Evolutionary conservation across 2,329 filamentous ascomycete species (phyloP).

Genomic region (Metarhizium guizhouense): DNA sequence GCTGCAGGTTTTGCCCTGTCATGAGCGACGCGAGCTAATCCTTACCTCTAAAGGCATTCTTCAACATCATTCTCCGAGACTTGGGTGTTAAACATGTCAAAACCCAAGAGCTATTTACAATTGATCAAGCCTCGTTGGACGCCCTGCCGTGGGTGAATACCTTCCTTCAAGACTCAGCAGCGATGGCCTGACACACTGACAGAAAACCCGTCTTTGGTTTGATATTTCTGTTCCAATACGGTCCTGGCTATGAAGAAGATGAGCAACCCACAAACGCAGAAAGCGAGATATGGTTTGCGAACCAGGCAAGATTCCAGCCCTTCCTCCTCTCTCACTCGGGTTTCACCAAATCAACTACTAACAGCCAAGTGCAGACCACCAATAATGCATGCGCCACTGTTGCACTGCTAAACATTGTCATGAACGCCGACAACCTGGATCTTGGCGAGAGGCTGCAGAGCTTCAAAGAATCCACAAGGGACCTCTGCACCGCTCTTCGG

Average conservation of each 20-base stretch:
- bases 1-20: neutral
- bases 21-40: neutral
- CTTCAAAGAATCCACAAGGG: slow-evolving; percentile 65
- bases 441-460: slow-evolving; percentile 60
- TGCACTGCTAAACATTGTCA: slow-evolving; percentile 84
- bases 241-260: slow-evolving; percentile 44
- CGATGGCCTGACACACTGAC: neutral
- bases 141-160: slow-evolving; percentile 46
- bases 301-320: slow-evolving; percentile 52
- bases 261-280: slow-evolving; percentile 40
- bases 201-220: slow-evolving; percentile 72
- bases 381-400: slow-evolving; percentile 87
- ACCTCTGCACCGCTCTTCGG: slow-evolving; percentile 61
- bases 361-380: slow-evolving; percentile 48
- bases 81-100: slow-evolving; percentile 67
- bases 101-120: slow-evolving; percentile 65
- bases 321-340: neutral
- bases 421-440: slow-evolving; percentile 62
- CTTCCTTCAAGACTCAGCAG: neutral
- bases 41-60: slow-evolving; percentile 52
- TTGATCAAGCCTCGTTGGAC: slow-evolving; percentile 59
- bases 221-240: slow-evolving; percentile 78
- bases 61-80: slow-evolving; percentile 74
- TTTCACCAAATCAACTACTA: neutral
- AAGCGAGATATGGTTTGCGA: slow-evolving; percentile 77